A percentile compares a stretch with the other conserved stretches of the same genome.
Conservation (phyloP, 2,329 filamentous ascomycete species). For the Alternaria postmessia region DNA sequence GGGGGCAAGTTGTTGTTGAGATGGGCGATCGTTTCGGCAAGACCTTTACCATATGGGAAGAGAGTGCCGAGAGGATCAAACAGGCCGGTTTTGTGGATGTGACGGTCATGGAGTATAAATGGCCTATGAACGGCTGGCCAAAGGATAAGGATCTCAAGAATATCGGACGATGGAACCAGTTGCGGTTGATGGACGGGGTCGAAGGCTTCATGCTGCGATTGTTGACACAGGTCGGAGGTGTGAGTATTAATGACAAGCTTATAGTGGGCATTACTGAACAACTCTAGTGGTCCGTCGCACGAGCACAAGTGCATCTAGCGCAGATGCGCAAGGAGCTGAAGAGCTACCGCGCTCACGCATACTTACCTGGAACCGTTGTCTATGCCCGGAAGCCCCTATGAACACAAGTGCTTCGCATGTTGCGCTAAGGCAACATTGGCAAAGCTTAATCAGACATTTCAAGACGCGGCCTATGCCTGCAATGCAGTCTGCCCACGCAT, state of each 20-base stretch:
- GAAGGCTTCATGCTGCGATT: slow-evolving; percentile 50
- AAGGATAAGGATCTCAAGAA: slow-evolving; percentile 44
- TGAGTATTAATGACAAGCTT: slow-evolving; percentile 18
- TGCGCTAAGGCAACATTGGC: not conserved
- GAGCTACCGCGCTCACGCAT: slow-evolving; percentile 46
- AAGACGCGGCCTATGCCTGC: not conserved
- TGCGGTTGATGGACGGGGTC: slow-evolving; percentile 47
- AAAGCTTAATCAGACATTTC: not conserved
- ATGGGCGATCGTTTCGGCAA: slow-evolving; percentile 51
- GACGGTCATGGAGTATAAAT: slow-evolving; percentile 41
- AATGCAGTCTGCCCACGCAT: not conserved
- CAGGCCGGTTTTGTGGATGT: slow-evolving; percentile 48
- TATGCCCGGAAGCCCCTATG: slow-evolving; percentile 47
- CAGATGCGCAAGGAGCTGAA: slow-evolving; percentile 47
- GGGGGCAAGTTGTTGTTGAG: slow-evolving; percentile 46
- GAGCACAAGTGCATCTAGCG: slow-evolving; percentile 49
- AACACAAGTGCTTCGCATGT: slow-evolving; percentile 10
- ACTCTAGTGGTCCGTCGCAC: slow-evolving; percentile 41
- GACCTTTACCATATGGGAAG: slow-evolving; percentile 47
- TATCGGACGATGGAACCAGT: slow-evolving; percentile 49
- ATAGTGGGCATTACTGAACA: not conserved
- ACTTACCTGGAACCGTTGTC: slow-evolving; percentile 48
- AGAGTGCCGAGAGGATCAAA: slow-evolving; percentile 43
- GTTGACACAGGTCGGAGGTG: slow-evolving; percentile 46
- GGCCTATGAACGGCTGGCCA: slow-evolving; percentile 50